Conservation (phyloP, 2,329 filamentous ascomycete species). For the Aspergillus sp. region DNA sequence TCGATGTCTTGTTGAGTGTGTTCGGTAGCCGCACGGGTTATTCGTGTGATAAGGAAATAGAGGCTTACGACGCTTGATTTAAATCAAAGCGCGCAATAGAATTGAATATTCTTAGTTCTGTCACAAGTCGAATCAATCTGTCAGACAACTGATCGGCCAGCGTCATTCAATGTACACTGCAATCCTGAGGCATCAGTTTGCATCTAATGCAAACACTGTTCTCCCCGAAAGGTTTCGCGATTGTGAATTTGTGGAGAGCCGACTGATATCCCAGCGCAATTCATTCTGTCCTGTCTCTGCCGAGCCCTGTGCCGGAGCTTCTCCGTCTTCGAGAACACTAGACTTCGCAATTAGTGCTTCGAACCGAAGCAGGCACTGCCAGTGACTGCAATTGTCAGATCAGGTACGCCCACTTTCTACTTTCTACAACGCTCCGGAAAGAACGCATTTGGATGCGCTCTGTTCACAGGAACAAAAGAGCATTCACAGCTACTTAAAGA, state of each 20-base stretch:
- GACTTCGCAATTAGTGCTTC: too few species aligned
- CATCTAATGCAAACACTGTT: slow-evolving; percentile 22
- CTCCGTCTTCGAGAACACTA: neutral
- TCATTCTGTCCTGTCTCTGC: neutral
- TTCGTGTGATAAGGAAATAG: too few species aligned
- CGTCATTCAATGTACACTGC: slow-evolving; percentile 16
- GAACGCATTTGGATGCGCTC: neutral
- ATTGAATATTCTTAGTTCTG: too few species aligned
- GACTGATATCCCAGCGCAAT: neutral
- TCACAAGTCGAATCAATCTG: slow-evolving; percentile 6
- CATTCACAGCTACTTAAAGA: too few species aligned
- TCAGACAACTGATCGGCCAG: slow-evolving; percentile 8
- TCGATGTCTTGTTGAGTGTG: neutral
- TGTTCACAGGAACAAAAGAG: neutral
- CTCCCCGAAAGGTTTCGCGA: slow-evolving; percentile 1
- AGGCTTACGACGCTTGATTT: too few species aligned
- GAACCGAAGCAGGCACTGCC: neutral
- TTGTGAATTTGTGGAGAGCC: neutral
- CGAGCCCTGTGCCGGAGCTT: neutral
- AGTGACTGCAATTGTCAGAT: neutral
- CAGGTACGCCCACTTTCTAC: neutral
- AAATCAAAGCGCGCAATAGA: too few species aligned
- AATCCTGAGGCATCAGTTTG: slow-evolving; percentile 24
- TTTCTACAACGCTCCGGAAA: too few species aligned
- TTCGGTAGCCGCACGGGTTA: too few species aligned